Evolutionary conservation across 345 rosid species (phyloP).

Genomic region (Arabis alpina): DNA sequence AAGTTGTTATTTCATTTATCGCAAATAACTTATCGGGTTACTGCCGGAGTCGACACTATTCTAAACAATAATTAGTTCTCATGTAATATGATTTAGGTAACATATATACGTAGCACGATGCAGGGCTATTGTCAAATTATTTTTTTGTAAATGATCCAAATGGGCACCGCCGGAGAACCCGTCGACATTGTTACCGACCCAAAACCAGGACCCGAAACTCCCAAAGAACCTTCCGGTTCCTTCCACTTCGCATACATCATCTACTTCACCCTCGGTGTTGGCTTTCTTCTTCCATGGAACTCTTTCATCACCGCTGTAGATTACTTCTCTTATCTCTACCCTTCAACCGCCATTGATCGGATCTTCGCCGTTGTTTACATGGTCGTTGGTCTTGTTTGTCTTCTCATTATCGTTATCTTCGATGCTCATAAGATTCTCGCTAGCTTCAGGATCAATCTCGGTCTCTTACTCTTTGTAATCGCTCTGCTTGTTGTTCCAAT

Average conservation of each 20-base stretch:
- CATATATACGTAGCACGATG: no score
- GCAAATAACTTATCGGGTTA: no score
- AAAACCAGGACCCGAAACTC: conserved; percentile 56
- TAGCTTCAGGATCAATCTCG: conserved; percentile 73
- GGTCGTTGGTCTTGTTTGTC: conserved; percentile 63
- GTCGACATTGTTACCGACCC: conserved; percentile 37
- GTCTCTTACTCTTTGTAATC: conserved; percentile 62
- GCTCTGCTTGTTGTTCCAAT: conserved; percentile 73
- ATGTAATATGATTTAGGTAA: no score
- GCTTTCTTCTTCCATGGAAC: conserved; percentile 98
- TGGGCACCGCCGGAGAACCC: conserved; percentile 51
- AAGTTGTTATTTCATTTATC: no score
- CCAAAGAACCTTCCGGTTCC: conserved; percentile 58
- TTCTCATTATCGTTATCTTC: conserved; percentile 61
- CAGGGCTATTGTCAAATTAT: no score
- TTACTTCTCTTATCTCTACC: conserved; percentile 91
- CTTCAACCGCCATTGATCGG: conserved; percentile 86
- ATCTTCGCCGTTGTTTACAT: conserved; percentile 82
- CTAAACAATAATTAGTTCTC: no score
- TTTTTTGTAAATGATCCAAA: no score
- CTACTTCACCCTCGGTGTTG: conserved; percentile 84
- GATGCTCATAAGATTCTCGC: conserved; percentile 76
- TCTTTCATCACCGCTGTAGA: conserved; percentile 98
- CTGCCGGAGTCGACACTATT: no score
- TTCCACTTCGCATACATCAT: conserved; percentile 82